These are phyloP conservation scores for Xylogone sp. DNA, from an alignment of 2,329 filamentous ascomycete genomes.

Conservation along the genomic window DNA sequence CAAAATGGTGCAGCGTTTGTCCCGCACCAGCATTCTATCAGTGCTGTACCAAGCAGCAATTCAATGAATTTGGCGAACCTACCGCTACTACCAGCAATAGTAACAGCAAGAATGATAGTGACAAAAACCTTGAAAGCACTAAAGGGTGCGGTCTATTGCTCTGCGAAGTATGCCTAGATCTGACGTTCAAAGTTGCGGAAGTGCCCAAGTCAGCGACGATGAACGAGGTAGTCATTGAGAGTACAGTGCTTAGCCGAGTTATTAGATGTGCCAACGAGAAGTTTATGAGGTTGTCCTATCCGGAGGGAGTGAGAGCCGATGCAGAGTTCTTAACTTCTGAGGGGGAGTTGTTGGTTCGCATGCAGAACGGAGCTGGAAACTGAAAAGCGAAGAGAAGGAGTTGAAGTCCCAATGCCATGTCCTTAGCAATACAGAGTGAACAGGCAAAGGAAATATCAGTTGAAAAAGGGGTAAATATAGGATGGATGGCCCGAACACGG, in stretches of 20 bases:
- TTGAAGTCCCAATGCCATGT: too few species aligned
- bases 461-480: neutral
- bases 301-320: constrained; percentile 16
- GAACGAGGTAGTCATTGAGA: neutral
- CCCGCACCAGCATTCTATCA: constrained; percentile 11
- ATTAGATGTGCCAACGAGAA: neutral
- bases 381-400: neutral
- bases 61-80: neutral
- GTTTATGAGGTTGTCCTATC: neutral
- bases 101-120: neutral
- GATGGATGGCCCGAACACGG: too few species aligned
- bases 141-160: constrained; percentile 20
- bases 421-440: too few species aligned
- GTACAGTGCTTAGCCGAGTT: neutral
- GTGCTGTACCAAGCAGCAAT: constrained; percentile 8
- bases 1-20: constrained; percentile 23
- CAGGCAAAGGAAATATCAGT: too few species aligned
- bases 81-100: too few species aligned
- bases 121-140: neutral
- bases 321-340: constrained; percentile 11
- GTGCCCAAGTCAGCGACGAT: neutral
- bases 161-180: constrained; percentile 13
- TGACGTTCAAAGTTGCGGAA: constrained; percentile 6
- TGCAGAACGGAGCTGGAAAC: constrained; percentile 6
- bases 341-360: constrained; percentile 13